Evolutionary conservation across 1,284 basidiomycete species (phyloP).

Genomic region (Cronartium ribicola): DNA sequence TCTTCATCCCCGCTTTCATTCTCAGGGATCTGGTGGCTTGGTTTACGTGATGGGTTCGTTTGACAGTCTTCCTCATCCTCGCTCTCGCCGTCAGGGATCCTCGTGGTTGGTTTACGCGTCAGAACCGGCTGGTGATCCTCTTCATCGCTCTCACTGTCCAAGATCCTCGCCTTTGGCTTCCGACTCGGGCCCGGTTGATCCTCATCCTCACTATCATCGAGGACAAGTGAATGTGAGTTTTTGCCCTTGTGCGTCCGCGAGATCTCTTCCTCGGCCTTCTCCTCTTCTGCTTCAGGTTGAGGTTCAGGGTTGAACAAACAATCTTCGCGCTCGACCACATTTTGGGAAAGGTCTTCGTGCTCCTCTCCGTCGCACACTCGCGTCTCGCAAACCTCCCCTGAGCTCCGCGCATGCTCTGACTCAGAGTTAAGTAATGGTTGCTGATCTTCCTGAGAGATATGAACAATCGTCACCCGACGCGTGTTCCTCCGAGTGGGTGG

Average conservation of each 20-base stretch:
- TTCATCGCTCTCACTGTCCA: conserved; percentile 6
- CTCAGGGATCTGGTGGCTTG: conserved; percentile 19
- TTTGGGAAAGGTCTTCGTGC: background rate
- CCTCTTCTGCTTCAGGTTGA: background rate
- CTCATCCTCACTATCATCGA: background rate
- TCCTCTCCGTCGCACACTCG: background rate
- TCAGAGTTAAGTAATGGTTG: background rate
- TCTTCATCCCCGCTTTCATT: conserved; percentile 12
- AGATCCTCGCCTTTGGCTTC: background rate
- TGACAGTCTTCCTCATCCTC: background rate
- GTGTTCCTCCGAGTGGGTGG: conserved; percentile 1
- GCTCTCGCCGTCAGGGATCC: background rate
- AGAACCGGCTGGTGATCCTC: background rate
- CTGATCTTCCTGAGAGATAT: background rate
- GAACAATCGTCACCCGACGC: background rate
- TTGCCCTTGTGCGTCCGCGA: background rate
- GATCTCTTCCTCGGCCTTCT: background rate
- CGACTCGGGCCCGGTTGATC: background rate
- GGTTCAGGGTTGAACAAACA: background rate
- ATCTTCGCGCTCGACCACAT: background rate
- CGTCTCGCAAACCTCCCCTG: conserved; percentile 2
- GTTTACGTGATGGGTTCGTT: background rate
- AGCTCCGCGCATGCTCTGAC: too few species aligned
- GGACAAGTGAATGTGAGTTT: background rate
- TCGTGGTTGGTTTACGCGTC: background rate